These are phyloP conservation scores for Medicago truncatula DNA, from an alignment of 306 rosid species.

Conservation along the genomic window DNA sequence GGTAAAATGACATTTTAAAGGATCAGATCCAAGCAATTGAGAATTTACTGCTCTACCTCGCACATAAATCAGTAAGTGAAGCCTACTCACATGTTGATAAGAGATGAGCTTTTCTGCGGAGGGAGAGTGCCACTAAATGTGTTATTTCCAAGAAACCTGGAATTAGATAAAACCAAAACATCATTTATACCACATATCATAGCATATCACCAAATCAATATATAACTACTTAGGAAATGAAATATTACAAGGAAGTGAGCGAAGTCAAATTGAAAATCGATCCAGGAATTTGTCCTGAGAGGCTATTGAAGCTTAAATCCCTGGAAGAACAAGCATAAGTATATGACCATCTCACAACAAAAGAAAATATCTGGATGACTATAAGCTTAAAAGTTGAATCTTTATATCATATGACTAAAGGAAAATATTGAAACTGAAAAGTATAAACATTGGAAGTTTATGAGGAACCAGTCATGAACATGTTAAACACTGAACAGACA, in stretches of 20 bases:
- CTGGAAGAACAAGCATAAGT: conserved; percentile 47
- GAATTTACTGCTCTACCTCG: background rate
- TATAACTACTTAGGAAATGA: conserved; percentile 6
- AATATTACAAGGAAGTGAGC: conserved; percentile 64
- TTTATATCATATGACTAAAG: conserved; percentile 4
- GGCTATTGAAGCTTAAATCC: conserved; percentile 88
- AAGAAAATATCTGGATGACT: background rate
- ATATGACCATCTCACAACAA: background rate
- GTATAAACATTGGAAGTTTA: background rate
- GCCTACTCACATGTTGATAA: conserved; percentile 63
- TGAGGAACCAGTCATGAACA: background rate
- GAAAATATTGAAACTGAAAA: conserved; percentile 12
- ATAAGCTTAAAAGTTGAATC: conserved; percentile 1
- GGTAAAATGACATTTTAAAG: too few species aligned
- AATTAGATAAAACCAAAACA: conserved; percentile 25
- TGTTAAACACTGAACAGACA: background rate
- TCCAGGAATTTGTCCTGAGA: conserved; percentile 59
- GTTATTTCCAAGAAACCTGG: conserved; percentile 85
- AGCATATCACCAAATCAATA: conserved; percentile 15
- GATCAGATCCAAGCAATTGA: background rate
- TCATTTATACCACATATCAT: conserved; percentile 25
- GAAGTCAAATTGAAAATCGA: conserved; percentile 69
- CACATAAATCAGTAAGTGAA: background rate
- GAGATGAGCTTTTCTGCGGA: conserved; percentile 50
- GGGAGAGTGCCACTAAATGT: conserved; percentile 69